These are phyloP conservation scores for Xylariaceae sp. DNA, from an alignment of 2,329 filamentous ascomycete genomes.

Conservation along the genomic window DNA sequence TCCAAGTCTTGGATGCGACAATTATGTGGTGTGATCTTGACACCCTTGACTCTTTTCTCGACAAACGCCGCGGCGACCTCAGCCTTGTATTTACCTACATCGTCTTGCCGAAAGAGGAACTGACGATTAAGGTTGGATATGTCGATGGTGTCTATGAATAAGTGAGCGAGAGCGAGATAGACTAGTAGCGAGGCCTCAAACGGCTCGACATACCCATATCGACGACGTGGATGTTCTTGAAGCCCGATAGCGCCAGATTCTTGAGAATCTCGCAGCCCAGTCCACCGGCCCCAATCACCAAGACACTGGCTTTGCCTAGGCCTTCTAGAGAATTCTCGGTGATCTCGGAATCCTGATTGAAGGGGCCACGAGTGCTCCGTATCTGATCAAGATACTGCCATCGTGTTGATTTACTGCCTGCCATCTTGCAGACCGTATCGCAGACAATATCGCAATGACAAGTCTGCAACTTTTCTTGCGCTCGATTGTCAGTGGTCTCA, in stretches of 20 bases:
- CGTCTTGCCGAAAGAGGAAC: slow-evolving; percentile 86
- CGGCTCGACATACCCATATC: slow-evolving; percentile 74
- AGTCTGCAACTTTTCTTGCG: neutral
- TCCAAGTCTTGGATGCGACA: slow-evolving; percentile 96
- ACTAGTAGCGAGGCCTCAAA: neutral
- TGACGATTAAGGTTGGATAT: slow-evolving; percentile 97
- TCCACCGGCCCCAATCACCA: slow-evolving; percentile 84
- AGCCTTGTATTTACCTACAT: slow-evolving; percentile 91
- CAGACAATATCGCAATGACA: neutral
- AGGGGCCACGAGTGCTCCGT: slow-evolving; percentile 71
- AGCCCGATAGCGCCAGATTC: slow-evolving; percentile 89
- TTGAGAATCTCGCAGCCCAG: slow-evolving; percentile 96
- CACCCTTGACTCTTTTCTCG: slow-evolving; percentile 79
- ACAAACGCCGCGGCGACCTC: slow-evolving; percentile 90
- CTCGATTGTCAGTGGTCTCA: neutral
- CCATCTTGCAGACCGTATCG: slow-evolving; percentile 1
- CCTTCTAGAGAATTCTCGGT: slow-evolving; percentile 48
- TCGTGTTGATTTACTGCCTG: slow-evolving; percentile 19
- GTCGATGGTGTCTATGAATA: slow-evolving; percentile 77
- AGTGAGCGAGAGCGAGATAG: slow-evolving; percentile 3
- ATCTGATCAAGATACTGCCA: slow-evolving; percentile 85
- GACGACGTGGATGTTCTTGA: slow-evolving; percentile 96
- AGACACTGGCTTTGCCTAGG: slow-evolving; percentile 66
- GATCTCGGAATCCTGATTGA: slow-evolving; percentile 60
- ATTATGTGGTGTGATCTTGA: slow-evolving; percentile 90